phyloP scores from a whole-genome alignment of 73 alveolate species.

The Stentor roeselii region DNA sequence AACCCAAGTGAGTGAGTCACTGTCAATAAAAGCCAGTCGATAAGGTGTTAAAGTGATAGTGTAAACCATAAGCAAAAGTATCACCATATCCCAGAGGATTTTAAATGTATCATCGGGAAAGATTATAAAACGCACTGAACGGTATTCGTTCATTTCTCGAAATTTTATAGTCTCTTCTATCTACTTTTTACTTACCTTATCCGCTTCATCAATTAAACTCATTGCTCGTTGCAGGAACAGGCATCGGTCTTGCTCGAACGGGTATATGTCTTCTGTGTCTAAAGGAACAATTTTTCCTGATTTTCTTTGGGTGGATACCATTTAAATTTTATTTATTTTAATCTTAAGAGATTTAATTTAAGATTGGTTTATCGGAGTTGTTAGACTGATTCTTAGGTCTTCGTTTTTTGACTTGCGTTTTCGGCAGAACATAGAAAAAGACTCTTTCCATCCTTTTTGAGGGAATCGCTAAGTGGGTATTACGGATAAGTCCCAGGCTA shows the following conservation, averaged over 20 bases:
- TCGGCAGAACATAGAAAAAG: no score
- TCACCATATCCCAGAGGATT: conserved; percentile 52
- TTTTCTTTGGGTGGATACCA: no score
- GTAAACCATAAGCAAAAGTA: conserved; percentile 40
- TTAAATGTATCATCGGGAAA: conserved; percentile 59
- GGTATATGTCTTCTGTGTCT: background rate
- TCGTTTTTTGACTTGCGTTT: no score
- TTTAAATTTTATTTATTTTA: no score
- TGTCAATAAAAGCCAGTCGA: conserved; percentile 41
- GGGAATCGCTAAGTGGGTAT: background rate
- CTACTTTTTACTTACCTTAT: background rate
- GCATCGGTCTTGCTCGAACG: background rate
- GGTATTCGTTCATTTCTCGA: background rate
- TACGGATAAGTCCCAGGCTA: conserved; percentile 13
- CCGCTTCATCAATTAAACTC: background rate
- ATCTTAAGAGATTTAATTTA: no score
- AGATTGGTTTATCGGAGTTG: no score
- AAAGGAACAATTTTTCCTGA: background rate
- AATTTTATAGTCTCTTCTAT: background rate
- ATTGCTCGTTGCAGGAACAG: background rate
- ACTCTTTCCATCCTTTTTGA: no score
- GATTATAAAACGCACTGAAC: conserved; percentile 13
- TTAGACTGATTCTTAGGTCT: no score
- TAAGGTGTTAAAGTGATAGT: conserved; percentile 59
- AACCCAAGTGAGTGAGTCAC: conserved; percentile 23